Base-by-base conservation (phyloP, 2,329 filamentous ascomycete genomes). In the Dichotomopilus funicola region DNA sequence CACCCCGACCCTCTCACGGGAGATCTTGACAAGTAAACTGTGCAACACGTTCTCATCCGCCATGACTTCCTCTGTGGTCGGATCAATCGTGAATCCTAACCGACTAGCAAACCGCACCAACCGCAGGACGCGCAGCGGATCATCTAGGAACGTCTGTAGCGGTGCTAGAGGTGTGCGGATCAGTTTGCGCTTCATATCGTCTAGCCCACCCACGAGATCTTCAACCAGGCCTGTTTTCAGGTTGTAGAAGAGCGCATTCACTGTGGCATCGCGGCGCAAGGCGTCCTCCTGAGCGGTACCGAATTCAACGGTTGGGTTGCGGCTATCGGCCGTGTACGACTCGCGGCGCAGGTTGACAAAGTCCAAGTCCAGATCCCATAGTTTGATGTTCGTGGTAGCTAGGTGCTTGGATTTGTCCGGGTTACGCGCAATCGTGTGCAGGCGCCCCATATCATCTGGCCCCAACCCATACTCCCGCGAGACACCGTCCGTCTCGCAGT, bases 191-290 rank as follows among this genome's bases (percentile, higher is more conserved):
- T 78, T 70, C 82, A 97, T 83, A 66, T 97, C 92, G 6, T 79
- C 67, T 38, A 95, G 74, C 0, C 94, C 92, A 6, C 80, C 80
- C 0, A 90, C 95, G 59, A 95, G 87, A 68, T 99, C 94, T 70
- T 97, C 92, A 38, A 97, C 80, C 56, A 79, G 65, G 37, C 82
- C 80, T 1, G 86, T 90, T 65, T 91, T 85, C 41, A 99, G 75
- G 64, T 97, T 97, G 76, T 94, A 97, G 73, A 97, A 97, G 60
- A 99, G 81, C 31, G 94, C 90, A 68, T 99, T 99, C 59, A 97
- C 85, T 0, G 91, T 96, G 27, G 92, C 91, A 75, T 99, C 92
- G 48, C 92, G 84, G 27, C 92, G 85, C 62, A 91, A 69, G 2
- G 92, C 92, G 71, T 99, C 92, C 70, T 99, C 91, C 67, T 88